phyloP scores from a whole-genome alignment of 257 asterid species.

The Nicotiana undulata region DNA sequence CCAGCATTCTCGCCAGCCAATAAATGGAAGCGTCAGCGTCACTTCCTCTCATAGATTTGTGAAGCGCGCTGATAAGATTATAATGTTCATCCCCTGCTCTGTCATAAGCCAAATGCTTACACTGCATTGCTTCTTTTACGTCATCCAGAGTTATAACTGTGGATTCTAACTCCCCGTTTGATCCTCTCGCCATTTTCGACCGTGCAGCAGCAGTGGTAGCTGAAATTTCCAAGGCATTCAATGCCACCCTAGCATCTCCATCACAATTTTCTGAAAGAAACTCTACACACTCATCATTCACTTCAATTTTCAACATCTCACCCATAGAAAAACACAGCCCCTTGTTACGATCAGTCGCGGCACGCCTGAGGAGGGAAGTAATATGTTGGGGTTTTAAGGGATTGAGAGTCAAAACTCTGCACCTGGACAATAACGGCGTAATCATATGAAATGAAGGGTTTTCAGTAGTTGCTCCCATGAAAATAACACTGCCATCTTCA shows the following conservation, averaged over 20 bases:
- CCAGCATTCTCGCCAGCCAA: conserved; percentile 79
- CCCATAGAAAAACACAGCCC: conserved; percentile 25
- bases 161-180: not conserved
- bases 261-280: conserved; percentile 56
- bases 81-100: conserved; percentile 80
- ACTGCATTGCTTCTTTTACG: conserved; percentile 56
- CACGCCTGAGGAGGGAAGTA: conserved; percentile 33
- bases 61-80: conserved; percentile 74
- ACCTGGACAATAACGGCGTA: conserved; percentile 76
- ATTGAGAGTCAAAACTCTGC: conserved; percentile 54
- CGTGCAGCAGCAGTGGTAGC: conserved; percentile 45
- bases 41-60: conserved; percentile 81
- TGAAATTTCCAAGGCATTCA: conserved; percentile 60
- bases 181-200: not conserved
- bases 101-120: conserved; percentile 72
- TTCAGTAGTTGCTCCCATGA: conserved; percentile 93
- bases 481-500: conserved; percentile 80
- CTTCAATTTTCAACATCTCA: conserved; percentile 10
- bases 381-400: conserved; percentile 52
- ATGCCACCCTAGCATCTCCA: conserved; percentile 75
- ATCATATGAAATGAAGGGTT: conserved; percentile 80
- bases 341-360: conserved; percentile 27
- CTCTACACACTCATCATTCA: conserved; percentile 35
- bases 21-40: conserved; percentile 72
- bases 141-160: conserved; percentile 18